phyloP scores from a whole-genome alignment of 2,329 filamentous ascomycete genomes.

The Colletotrichum gloeosporioides region DNA sequence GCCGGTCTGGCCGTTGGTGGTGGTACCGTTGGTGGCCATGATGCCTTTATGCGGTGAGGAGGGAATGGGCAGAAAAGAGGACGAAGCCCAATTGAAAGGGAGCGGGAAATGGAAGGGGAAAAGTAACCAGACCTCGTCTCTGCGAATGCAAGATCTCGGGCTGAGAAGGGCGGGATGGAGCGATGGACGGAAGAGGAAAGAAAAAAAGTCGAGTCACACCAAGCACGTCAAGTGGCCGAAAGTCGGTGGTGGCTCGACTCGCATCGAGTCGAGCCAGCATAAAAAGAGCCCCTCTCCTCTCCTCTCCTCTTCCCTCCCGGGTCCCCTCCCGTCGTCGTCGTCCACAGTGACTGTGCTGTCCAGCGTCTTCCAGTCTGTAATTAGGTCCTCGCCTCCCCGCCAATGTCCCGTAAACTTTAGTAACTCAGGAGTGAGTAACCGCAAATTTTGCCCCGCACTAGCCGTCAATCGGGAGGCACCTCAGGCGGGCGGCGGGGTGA shows the following conservation, averaged over 20 bases:
- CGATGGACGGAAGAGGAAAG: not conserved
- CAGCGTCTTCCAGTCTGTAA: not conserved
- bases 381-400: not conserved
- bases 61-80: not conserved
- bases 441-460: not conserved
- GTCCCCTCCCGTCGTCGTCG: not conserved
- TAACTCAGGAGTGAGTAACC: not conserved
- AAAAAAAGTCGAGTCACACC: constrained; percentile 14
- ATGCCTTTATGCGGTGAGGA: constrained; percentile 16
- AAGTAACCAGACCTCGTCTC: not conserved
- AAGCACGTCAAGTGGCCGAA: constrained; percentile 19
- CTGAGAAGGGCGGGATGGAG: constrained; percentile 1
- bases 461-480: not conserved
- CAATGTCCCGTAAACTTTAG: not conserved
- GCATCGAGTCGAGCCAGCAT: not conserved
- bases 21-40: constrained; percentile 48
- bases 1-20: constrained; percentile 31
- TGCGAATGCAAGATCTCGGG: not conserved
- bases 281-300: not conserved
- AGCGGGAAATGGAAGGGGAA: not conserved
- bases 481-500: not conserved
- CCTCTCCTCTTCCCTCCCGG: not conserved
- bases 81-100: constrained; percentile 1
- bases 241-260: not conserved
- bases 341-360: not conserved